Percentiles rank a stretch among this genome's conserved stretches.
These are phyloP conservation scores for Syzygium grande DNA, from an alignment of 345 rosid species.

Conservation along the genomic window DNA sequence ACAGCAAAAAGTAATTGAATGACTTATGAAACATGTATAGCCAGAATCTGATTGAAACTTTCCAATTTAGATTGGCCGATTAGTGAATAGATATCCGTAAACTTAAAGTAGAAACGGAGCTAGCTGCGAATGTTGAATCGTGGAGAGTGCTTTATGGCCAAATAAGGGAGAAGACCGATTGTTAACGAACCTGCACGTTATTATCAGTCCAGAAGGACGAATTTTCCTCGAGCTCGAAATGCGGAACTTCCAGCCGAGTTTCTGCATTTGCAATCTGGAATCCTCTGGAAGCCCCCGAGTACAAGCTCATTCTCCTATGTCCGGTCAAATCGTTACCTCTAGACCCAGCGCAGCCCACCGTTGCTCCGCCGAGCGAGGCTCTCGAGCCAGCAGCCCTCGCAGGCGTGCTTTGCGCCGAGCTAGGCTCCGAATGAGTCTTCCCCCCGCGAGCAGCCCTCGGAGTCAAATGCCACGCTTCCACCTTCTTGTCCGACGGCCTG, in stretches of 20 bases:
- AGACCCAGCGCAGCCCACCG: slow-evolving; percentile 15
- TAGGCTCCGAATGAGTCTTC: slow-evolving; percentile 50
- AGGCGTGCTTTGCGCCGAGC: slow-evolving; percentile 67
- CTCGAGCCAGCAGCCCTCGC: slow-evolving; percentile 45
- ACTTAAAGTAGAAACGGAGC: background rate
- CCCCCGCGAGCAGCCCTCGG: slow-evolving; percentile 43
- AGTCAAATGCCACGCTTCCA: slow-evolving; percentile 15
- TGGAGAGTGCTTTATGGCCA: background rate
- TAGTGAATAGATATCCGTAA: background rate
- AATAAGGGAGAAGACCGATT: background rate
- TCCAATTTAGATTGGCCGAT: background rate
- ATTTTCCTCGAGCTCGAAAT: slow-evolving; percentile 72
- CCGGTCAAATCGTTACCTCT: slow-evolving; percentile 22
- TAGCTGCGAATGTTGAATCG: background rate
- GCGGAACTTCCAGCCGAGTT: slow-evolving; percentile 33
- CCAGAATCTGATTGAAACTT: background rate
- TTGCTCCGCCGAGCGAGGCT: slow-evolving; percentile 43
- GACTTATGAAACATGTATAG: background rate
- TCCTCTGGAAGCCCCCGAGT: slow-evolving; percentile 43
- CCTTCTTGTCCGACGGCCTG: slow-evolving; percentile 11
- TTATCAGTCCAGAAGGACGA: slow-evolving; percentile 79
- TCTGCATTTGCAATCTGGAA: slow-evolving; percentile 29
- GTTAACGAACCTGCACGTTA: slow-evolving; percentile 66
- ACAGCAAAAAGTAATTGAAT: background rate
- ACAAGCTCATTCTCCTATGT: slow-evolving; percentile 39